Base-by-base conservation (phyloP, 2,329 filamentous ascomycete genomes). In the Sporothrix luriei region DNA sequence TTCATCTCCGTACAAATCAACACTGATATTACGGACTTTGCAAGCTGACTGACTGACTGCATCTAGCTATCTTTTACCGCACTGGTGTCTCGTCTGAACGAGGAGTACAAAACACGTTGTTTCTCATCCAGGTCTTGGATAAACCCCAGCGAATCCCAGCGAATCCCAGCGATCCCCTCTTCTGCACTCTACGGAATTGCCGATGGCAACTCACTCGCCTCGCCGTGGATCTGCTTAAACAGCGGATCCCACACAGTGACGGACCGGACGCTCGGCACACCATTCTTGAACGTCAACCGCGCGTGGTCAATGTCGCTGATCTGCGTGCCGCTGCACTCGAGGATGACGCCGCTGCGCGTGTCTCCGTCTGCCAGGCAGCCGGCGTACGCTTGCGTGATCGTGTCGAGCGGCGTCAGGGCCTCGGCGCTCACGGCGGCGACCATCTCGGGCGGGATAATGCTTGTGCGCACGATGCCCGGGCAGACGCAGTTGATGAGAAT, bases 401-500 rank as follows among this genome's bases (percentile, higher is more conserved):
- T 84, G 54, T 73, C 75, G 7, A 79, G 75, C 24, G 78, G 82
- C 40, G 84, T 84, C 26, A 82, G 57, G 75, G 33, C 76, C 59
- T 78, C 77, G 16, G 76, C 75, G 59, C 76, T 76, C 3, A 83
- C 80, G 16, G 81, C 81, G 1, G 75, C 78, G 6, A 81, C 77
- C 78, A 83, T 80, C 61, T 78, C 79, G 0, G 77, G 79, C 2
- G 82, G 82, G 33, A 84, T 77, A 59, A 82, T 81, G 3, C 77
- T 78, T 0, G 83, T 85, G 24, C 77, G 76, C 48, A 84, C 80
- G 43, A 81, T 80, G 1, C 83, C 83, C 0, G 84, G 83, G 70
- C 83, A 78, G 5, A 85, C 78, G 40, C 77, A 78, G 73, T 84
- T 85, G 74, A 85, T 78, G n/a, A 77, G 75, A 61, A 84, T 82